phyloP scores from a whole-genome alignment of 495 filamentous ascomycete species.

The Lophiotrema nucula region DNA sequence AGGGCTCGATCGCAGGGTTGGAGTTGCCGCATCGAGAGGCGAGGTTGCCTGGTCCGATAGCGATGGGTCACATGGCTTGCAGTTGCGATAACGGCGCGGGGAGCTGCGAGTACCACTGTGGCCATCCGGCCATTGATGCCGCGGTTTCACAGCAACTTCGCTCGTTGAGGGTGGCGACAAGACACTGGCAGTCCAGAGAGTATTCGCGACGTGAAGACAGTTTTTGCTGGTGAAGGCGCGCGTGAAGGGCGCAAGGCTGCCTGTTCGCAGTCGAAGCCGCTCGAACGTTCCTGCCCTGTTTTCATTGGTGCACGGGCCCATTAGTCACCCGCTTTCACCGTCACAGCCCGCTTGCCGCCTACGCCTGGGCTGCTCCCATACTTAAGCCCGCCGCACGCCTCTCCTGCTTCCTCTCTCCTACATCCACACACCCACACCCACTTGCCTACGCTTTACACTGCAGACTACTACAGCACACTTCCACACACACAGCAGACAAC shows the following conservation, averaged over 20 bases:
- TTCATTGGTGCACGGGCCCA: constrained; percentile 19
- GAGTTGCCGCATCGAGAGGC: not conserved
- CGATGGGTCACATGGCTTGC: not conserved
- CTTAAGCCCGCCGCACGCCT: constrained; percentile 19
- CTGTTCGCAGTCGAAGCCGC: constrained; percentile 15
- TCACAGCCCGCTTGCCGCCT: constrained; percentile 28
- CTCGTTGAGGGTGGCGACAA: too few species aligned
- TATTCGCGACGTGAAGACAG: too few species aligned
- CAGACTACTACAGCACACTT: constrained; percentile 14
- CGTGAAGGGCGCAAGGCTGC: not conserved
- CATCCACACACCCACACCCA: constrained; percentile 18
- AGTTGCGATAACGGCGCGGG: constrained; percentile 15
- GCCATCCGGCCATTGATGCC: not conserved
- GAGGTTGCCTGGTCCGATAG: not conserved
- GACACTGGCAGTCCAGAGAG: too few species aligned
- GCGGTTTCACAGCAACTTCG: too few species aligned
- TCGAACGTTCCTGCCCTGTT: constrained; percentile 32
- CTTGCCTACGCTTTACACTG: constrained; percentile 3
- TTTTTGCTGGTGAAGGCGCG: too few species aligned
- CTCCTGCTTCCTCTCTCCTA: constrained; percentile 8
- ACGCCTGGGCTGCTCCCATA: constrained; percentile 14
- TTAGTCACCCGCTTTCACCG: constrained; percentile 11
- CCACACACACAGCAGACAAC: not conserved
- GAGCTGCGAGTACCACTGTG: not conserved
- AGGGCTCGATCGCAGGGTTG: not conserved